phyloP scores from a whole-genome alignment of 2,329 filamentous ascomycete species.

The Juglanconis sp. region DNA sequence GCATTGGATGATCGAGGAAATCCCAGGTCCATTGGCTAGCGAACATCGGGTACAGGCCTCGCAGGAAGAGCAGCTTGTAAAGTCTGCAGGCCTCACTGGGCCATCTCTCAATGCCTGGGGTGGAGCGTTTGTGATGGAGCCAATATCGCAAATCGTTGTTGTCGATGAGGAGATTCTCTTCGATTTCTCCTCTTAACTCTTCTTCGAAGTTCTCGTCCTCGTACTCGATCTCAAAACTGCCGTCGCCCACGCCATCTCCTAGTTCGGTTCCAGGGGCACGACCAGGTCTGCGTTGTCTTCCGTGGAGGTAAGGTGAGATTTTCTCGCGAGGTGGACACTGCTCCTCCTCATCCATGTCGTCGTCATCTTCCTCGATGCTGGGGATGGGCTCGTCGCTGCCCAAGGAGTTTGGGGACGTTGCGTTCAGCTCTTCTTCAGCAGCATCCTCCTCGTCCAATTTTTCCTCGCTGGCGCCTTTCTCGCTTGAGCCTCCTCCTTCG shows the following conservation, averaged over 20 bases:
- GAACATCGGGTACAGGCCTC: constrained; percentile 33
- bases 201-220: constrained; percentile 10
- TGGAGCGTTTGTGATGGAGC: constrained; percentile 2
- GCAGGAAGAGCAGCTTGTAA: constrained; percentile 32
- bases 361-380: constrained; percentile 33
- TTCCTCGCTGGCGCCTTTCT: background rate
- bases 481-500: background rate
- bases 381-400: constrained; percentile 42
- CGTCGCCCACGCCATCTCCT: background rate
- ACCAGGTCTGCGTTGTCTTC: background rate
- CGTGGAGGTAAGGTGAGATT: background rate
- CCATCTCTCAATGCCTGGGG: constrained; percentile 25
- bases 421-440: background rate
- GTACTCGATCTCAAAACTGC: background rate
- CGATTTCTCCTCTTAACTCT: constrained; percentile 9
- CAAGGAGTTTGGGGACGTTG: background rate
- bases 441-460: background rate
- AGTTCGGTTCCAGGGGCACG: background rate
- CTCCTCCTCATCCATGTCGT: background rate
- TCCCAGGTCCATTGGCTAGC: constrained; percentile 29
- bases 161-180: background rate
- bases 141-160: background rate
- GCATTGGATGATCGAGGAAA: constrained; percentile 32
- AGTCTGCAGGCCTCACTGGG: constrained; percentile 29
- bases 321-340: background rate